Base-by-base conservation (phyloP, 495 filamentous ascomycete species). In the Talaromyces ruber region DNA sequence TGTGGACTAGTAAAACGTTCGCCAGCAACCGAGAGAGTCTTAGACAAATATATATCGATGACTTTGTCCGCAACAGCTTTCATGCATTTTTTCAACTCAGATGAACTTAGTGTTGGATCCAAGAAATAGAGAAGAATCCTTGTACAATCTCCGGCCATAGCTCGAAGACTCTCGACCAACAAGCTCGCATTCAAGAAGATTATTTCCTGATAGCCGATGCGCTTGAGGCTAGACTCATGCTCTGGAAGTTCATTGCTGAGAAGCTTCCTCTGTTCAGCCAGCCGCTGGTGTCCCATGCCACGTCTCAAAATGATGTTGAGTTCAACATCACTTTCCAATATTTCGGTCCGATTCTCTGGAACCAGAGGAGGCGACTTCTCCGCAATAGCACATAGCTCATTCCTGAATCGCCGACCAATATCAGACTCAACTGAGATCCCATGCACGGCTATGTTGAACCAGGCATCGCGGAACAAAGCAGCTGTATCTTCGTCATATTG, bases 381-480 rank as follows among this genome's bases (percentile, higher is more conserved):
- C 4, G 94, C 94, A 72, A 98, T 86, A 52, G 88, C 77, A 30
- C 88, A 82, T 22, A 98, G 77, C 64, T 96, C 91, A 50, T 86
- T 84, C 22, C 81, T 66, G 66, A 90, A 83, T 65, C 81, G 82
- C 63, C 85, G 86, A 34, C 85, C 87, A 62, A 87, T 80, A 22
- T 81, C 79, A 0, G 91, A 90, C 18, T 79, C 82, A 16, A 86
- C 79, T n/a, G 82, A 85, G 69, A 97, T 96, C 32, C 92, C 93
- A 71, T 98, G 93, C 7, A 97, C 87, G 29, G 90, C 88, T 58
- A 97, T 89, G 70, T 98, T 98, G 72, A 96, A 97, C 94, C 94
- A 98, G 14, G 90, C 90, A 78, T 98, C 91, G 37, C 93, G 87
- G 64, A 94, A 84, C 53, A 96, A 76, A 21, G 84, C 80, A 58